phyloP scores from a whole-genome alignment of 768 basidiomycete species.

The Strobilomyces confusus region DNA sequence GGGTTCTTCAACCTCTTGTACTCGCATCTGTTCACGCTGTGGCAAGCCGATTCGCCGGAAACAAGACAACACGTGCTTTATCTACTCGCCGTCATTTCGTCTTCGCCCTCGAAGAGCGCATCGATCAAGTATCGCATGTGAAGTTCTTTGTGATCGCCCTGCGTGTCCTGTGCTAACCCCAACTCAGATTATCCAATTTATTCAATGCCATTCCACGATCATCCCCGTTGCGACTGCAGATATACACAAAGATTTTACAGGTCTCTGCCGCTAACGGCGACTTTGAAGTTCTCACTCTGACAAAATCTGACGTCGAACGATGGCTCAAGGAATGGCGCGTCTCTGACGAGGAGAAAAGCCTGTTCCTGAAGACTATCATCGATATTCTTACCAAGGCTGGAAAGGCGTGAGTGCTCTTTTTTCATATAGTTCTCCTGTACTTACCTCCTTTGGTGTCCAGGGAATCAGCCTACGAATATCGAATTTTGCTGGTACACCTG shows the following conservation, averaged over 20 bases:
- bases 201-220: slow-evolving; percentile 72
- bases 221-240: slow-evolving; percentile 59
- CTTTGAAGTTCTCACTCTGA: slow-evolving; percentile 56
- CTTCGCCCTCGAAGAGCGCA: slow-evolving; percentile 49
- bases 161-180: slow-evolving; percentile 3
- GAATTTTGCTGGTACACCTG: slow-evolving; percentile 56
- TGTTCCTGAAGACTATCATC: slow-evolving; percentile 61
- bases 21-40: slow-evolving; percentile 65
- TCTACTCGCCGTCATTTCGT: slow-evolving; percentile 53
- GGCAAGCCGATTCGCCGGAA: slow-evolving; percentile 51
- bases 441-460: slow-evolving; percentile 33
- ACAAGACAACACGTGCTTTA: slow-evolving; percentile 45
- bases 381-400: slow-evolving; percentile 55
- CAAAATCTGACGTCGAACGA: slow-evolving; percentile 59
- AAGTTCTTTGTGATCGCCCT: background rate
- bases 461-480: slow-evolving; percentile 58
- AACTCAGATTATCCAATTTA: slow-evolving; percentile 66
- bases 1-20: slow-evolving; percentile 85
- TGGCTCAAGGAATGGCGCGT: slow-evolving; percentile 79
- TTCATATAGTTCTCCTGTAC: background rate
- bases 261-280: slow-evolving; percentile 59
- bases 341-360: slow-evolving; percentile 54
- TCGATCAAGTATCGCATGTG: slow-evolving; percentile 75
- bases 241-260: slow-evolving; percentile 60
- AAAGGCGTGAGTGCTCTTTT: slow-evolving; percentile 49